Evolutionary conservation across 2,329 filamentous ascomycete species (phyloP).

Genomic region (Hymenoscyphus linearis): DNA sequence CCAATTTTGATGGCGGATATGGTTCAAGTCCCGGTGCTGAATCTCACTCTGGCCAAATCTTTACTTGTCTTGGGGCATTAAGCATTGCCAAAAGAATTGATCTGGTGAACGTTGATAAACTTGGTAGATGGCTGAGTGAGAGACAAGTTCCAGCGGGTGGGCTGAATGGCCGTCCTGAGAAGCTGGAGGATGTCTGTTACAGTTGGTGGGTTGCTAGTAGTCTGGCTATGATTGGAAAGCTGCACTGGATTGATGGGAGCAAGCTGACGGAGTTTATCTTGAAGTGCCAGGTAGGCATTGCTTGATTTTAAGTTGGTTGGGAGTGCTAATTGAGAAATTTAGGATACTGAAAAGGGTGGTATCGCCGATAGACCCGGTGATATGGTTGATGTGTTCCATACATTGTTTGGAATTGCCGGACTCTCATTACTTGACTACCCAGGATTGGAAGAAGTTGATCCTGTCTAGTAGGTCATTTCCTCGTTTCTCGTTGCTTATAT

Average conservation of each 20-base stretch:
- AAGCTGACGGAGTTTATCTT: constrained; percentile 80
- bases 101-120: constrained; percentile 72
- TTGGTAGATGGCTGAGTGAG: constrained; percentile 89
- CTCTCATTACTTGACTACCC: constrained; percentile 77
- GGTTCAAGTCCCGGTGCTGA: constrained; percentile 86
- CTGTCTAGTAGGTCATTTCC: constrained; percentile 62
- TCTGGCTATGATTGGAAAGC: constrained; percentile 77
- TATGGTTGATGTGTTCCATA: constrained; percentile 97
- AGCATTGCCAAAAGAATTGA: constrained; percentile 79
- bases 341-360: constrained; percentile 79
- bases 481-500: background rate
- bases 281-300: constrained; percentile 63
- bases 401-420: constrained; percentile 81
- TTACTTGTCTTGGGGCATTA: constrained; percentile 85
- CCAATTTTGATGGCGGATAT: constrained; percentile 93
- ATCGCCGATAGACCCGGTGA: constrained; percentile 87
- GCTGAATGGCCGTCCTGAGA: constrained; percentile 90
- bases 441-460: constrained; percentile 74
- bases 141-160: constrained; percentile 83
- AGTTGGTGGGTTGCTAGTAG: constrained; percentile 98
- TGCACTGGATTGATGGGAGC: constrained; percentile 88
- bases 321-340: constrained; percentile 46
- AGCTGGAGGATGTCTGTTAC: constrained; percentile 95
- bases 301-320: constrained; percentile 58
- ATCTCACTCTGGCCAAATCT: constrained; percentile 92